Evolutionary conservation across 768 basidiomycete species (phyloP), one percentile per base, ranked within the genome.

Genomic region (Mycena amicta): DNA sequence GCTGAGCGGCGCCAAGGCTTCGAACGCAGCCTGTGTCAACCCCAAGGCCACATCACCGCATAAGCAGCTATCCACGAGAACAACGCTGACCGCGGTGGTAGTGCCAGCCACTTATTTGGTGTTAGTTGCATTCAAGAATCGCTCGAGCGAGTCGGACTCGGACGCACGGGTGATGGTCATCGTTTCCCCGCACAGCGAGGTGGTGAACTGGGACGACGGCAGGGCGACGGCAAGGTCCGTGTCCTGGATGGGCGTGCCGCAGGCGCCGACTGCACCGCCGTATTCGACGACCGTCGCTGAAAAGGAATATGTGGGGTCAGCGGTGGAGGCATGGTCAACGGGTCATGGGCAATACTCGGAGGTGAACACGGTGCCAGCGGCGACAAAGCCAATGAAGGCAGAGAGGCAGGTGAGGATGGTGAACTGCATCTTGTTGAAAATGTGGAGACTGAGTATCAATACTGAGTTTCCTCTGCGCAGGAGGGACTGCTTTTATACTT

Each of bases 171-270:
- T 37, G n/a, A n/a, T n/a, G n/a, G 33, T 37, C 8, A 37, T 37
- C 33, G 8, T 18, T 8, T 18, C 18, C 11, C 33, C 33, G 18
- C 33, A 37, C 11, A 37, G 33, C 33, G 33, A 37, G 11, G 18
- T 37, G 33, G 8, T 45, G 28, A 59, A 59, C 5, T 53, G 28
- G 8, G 20, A 15, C 18, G 45, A 28, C 2, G 57, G 53, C n/a
- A 59, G 23, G 12, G 46, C 30, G 2, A 47, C 52, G 3, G 37
- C 31, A 18, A 59, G 23, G 28, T 59, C 57, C 18, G 51, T 47
- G 52, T 59, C 57, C 3, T 20, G 3, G 37, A 53, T 47, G 3
- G 39, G 1, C 6, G 26, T 16, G 26, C 57, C 57, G 22, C 57
- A 59, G 40, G 26, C 26, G 11, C 40, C 13, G 31, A 40, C 27